These are phyloP conservation scores for Rhododendron ovatum DNA, from an alignment of 148 eudicot species.

Conservation along the genomic window DNA sequence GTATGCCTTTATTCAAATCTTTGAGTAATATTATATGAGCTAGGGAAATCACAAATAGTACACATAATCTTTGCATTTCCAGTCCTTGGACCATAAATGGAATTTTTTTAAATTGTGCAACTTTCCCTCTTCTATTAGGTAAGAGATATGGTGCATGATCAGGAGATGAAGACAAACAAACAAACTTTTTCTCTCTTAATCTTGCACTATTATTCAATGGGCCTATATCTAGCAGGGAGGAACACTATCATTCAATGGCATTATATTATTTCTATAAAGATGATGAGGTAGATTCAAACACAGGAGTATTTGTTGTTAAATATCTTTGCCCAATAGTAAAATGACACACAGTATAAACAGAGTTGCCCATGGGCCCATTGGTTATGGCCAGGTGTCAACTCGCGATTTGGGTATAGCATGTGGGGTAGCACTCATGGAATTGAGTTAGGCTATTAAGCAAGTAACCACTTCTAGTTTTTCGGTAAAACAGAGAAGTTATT, in stretches of 20 bases:
- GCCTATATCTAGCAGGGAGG: not conserved
- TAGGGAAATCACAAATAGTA: not conserved
- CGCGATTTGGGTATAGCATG: slow-evolving; percentile 2
- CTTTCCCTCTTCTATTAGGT: not conserved
- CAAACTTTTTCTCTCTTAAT: not conserved
- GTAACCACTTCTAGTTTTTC: not conserved
- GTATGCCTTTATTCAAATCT: slow-evolving; percentile 17
- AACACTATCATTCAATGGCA: not conserved
- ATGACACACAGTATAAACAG: not conserved
- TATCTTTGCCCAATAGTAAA: not conserved
- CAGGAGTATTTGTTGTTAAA: not conserved
- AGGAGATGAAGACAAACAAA: slow-evolving; percentile 18
- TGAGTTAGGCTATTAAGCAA: not conserved
- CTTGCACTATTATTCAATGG: slow-evolving; percentile 7
- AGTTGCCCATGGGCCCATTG: not conserved
- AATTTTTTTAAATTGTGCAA: slow-evolving; percentile 1
- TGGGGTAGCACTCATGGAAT: slow-evolving; percentile 9
- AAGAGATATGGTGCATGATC: slow-evolving; percentile 13
- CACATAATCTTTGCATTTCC: not conserved
- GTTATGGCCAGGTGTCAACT: not conserved
- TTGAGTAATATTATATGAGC: not conserved
- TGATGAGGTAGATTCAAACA: not conserved
- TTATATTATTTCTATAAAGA: not conserved
- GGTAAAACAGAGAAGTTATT: not conserved
- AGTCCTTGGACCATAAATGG: slow-evolving; percentile 1